Evolutionary conservation across 2,329 filamentous ascomycete genomes (phyloP), one percentile per base, ranked within the genome.

Genomic region (Lasiodiplodia citricola): DNA sequence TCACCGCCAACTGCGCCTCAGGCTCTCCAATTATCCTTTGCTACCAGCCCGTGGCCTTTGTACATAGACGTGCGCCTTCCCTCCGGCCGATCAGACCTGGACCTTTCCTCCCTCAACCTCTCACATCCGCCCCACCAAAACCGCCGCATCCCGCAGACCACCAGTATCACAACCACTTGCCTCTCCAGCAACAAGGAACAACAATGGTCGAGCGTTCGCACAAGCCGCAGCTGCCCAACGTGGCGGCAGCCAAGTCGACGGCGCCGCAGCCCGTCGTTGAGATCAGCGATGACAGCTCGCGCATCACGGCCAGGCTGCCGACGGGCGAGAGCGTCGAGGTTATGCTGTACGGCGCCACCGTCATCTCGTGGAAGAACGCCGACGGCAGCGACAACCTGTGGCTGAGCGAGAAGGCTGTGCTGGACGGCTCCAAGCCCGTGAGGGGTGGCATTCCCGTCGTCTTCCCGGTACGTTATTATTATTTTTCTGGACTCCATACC

Each of bases 381-480:
- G 85, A 87, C 69, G 92, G 92, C 58, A 83, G 88, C 73, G 94
- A 97, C 84, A 94, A 94, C 82, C 86, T 97, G 67, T 97, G 93
- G 87, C 77, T 97, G 73, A 96, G 92, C 81, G 88, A 94, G 70
- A 89, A 86, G 69, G 92, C 94, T 55, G 88, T 88, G 75, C 84
- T 97, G 68, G 94, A 98, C 77, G 95, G 96, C 65, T 90, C 87
- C 73, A 97, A 97, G 84, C 87, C 95, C 28, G 94, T 98, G 65
- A 87, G 96, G 71, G 96, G 96, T 68, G 95, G 95, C 16, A 93
- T 98, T 74, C 95, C 95, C 4, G 83, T 98, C 64, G 94, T 97
- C 44, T 98, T 97, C 78, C 95, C 95, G 10, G 94, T 97, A 85
- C 72, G 88, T 83, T 35, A 10, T 10, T 35, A 8, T 35, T 35